Conservation (phyloP, 495 filamentous ascomycete genomes). For the Daldinia childiae region DNA sequence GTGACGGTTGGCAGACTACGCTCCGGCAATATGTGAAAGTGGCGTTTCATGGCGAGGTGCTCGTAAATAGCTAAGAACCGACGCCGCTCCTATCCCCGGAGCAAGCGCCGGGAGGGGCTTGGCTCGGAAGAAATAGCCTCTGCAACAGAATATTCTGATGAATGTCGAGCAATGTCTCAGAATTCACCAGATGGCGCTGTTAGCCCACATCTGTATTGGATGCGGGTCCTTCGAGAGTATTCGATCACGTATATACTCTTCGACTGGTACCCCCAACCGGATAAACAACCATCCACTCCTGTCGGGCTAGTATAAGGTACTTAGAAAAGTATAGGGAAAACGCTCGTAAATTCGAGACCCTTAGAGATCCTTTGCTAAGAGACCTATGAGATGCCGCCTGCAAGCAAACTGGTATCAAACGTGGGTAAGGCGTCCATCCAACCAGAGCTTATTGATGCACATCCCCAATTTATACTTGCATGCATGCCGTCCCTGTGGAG, state of each 20-base stretch:
- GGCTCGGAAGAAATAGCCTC: slow-evolving; percentile 24
- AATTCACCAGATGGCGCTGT: slow-evolving; percentile 16
- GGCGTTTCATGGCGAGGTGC: slow-evolving; percentile 27
- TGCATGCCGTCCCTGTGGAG: slow-evolving; percentile 26
- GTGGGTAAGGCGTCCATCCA: slow-evolving; percentile 30
- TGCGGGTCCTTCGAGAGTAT: slow-evolving; percentile 11
- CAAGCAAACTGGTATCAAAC: slow-evolving; percentile 28
- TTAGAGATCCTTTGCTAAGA: slow-evolving; percentile 6
- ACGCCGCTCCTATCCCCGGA: slow-evolving; percentile 27
- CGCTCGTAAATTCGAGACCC: slow-evolving; percentile 11
- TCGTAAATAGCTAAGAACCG: slow-evolving; percentile 13
- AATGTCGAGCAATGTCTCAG: slow-evolving; percentile 35
- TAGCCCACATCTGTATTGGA: slow-evolving; percentile 23
- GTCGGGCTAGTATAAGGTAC: slow-evolving; percentile 7
- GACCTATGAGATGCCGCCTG: slow-evolving; percentile 20
- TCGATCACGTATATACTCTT: slow-evolving; percentile 6
- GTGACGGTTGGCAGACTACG: slow-evolving; percentile 11
- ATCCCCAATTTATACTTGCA: slow-evolving; percentile 38
- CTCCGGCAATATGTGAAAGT: slow-evolving; percentile 28
- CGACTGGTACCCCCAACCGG: slow-evolving; percentile 20
- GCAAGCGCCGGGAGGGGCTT: slow-evolving; percentile 11
- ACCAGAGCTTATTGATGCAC: slow-evolving; percentile 31
- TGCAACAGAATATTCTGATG: slow-evolving; percentile 24
- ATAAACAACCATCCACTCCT: slow-evolving; percentile 34
- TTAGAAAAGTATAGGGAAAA: neutral